Conservation (phyloP, 257 asterid species). For the Solanum pennellii region DNA sequence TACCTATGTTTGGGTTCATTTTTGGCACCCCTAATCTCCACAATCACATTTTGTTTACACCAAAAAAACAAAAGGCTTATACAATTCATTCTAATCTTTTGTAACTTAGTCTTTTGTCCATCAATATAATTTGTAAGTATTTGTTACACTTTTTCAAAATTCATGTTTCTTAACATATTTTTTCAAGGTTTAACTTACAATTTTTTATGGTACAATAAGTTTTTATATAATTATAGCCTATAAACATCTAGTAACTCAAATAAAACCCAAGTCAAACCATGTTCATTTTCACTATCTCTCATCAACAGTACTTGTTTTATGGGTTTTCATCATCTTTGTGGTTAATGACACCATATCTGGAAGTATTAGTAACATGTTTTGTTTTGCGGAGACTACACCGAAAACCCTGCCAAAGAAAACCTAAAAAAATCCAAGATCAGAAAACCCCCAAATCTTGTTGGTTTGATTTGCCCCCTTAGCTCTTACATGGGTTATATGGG, state of each 20-base stretch:
- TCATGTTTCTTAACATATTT: background rate
- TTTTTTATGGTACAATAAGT: background rate
- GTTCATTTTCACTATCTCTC: background rate
- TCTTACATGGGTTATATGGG: background rate
- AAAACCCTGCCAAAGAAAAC: background rate
- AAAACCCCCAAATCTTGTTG: background rate
- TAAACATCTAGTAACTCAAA: background rate
- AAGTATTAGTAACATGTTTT: background rate
- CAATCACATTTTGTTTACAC: too few species aligned
- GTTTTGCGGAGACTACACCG: background rate
- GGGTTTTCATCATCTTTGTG: background rate
- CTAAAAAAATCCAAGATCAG: background rate
- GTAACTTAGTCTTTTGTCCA: too few species aligned
- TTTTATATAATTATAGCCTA: background rate
- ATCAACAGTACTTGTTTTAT: background rate
- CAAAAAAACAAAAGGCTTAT: too few species aligned
- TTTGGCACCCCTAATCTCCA: too few species aligned
- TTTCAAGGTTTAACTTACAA: background rate
- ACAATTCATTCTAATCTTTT: too few species aligned
- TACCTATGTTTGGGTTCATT: too few species aligned
- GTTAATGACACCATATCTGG: background rate
- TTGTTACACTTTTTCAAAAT: background rate
- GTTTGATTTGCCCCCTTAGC: background rate
- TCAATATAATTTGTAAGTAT: background rate
- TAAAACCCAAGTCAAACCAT: background rate